A percentile compares a stretch with the other conserved stretches of the same genome.
Evolutionary conservation across 768 basidiomycete species (phyloP).

Genomic region (Collybiopsis confluens): DNA sequence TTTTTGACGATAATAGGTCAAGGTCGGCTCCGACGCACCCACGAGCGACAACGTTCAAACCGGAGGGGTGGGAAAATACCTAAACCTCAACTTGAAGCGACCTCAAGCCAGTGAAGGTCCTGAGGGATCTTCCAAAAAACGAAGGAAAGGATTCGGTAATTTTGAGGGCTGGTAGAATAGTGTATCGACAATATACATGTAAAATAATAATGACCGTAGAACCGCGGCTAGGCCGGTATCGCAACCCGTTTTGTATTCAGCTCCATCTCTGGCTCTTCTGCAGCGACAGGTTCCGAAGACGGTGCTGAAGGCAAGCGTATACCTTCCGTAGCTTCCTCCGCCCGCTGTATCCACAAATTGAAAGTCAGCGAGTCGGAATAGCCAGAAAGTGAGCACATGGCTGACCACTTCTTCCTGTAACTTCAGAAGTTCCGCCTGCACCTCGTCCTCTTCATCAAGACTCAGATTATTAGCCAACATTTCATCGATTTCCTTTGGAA

Average conservation of each 20-base stretch:
- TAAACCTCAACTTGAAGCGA: slow-evolving; percentile 56
- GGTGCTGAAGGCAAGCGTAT: slow-evolving; percentile 55
- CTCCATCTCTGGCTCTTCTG: slow-evolving; percentile 10
- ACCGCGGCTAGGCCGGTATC: slow-evolving; percentile 25
- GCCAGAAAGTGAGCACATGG: slow-evolving; percentile 17
- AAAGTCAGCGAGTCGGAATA: slow-evolving; percentile 5
- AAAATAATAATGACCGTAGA: background rate
- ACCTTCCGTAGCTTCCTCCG: slow-evolving; percentile 21
- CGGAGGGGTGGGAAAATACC: slow-evolving; percentile 79
- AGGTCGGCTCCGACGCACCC: slow-evolving; percentile 53
- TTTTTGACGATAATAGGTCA: slow-evolving; percentile 32
- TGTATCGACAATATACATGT: background rate
- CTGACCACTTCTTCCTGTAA: slow-evolving; percentile 66
- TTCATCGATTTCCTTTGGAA: slow-evolving; percentile 83
- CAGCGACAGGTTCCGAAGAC: slow-evolving; percentile 31
- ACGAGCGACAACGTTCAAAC: slow-evolving; percentile 24
- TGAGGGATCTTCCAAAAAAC: slow-evolving; percentile 58
- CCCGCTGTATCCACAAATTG: slow-evolving; percentile 22
- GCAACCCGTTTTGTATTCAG: slow-evolving; percentile 20
- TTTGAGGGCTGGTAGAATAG: slow-evolving; percentile 73
- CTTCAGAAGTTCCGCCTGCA: slow-evolving; percentile 74
- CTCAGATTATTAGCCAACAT: slow-evolving; percentile 80
- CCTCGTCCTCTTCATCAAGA: slow-evolving; percentile 89
- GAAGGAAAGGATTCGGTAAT: slow-evolving; percentile 86
- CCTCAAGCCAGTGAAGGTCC: slow-evolving; percentile 20